Evolutionary conservation across 129 eudicot genomes (phyloP), one percentile per base, ranked within the genome.

Genomic region (Centella asiatica): DNA sequence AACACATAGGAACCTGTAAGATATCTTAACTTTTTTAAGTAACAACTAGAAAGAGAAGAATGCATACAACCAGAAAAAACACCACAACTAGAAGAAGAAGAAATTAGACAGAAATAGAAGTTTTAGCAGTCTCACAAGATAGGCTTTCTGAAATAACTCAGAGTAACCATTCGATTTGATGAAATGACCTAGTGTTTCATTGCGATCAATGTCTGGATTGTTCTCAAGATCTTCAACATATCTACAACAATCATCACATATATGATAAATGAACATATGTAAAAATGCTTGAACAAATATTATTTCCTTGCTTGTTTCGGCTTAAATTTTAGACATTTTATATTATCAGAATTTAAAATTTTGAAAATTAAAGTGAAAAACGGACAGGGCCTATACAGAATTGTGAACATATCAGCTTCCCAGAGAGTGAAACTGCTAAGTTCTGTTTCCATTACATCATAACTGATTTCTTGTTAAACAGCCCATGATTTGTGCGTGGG

Each of bases 111-210:
- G n/a, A 34, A 34, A 9, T 34, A 34, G 39, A 65, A 15, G 49
- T 52, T 57, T 24, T 13, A 32, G 48, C 7, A 51, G 22, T 56
- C 96, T 76, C 67, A 93, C 99, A 68, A 93, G 75, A 68, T 87
- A 93, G 42, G 99, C 95, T 62, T 78, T 85, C 60, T 85, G 92
- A 74, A 93, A 93, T 54, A 87, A 65, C 64, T 87, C 95, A 4
- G 99, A 93, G 74, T 93, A 93, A 55, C 92, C 87, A 48, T 68
- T 82, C 26, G 92, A 78, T 29, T 74, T 73, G 62, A 93, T 78
- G 76, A 93, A 93, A 64, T 82, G 81, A 7, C 92, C 89, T 58
- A 93, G 71, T 57, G 99, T 93, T 79, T 87, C 86, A 57, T 55
- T 76, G 55, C 83, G 79, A 74, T 71, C 80, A 59, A 87, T 70